Conservation (phyloP, 192 early-diverging fungal genomes). For the Backusella tuberculispora region DNA sequence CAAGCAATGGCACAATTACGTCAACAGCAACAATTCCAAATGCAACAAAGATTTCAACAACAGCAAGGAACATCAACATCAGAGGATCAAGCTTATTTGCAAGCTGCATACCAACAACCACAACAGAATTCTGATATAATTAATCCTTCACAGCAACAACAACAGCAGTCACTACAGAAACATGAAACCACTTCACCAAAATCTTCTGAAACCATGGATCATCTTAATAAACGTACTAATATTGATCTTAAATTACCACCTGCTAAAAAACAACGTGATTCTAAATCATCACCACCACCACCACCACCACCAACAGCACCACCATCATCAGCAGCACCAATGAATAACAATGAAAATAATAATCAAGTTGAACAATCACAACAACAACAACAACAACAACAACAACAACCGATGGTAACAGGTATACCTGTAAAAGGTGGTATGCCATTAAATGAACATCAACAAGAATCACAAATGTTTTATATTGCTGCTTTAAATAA, state of each 20-base stretch:
- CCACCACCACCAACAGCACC: not conserved
- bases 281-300: constrained; percentile 1
- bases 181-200: not conserved
- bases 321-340: not conserved
- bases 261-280: constrained; percentile 29
- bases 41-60: not conserved
- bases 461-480: constrained; percentile 27
- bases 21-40: constrained; percentile 1
- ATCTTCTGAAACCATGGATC: not conserved
- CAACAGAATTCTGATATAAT: not conserved
- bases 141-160: constrained; percentile 1
- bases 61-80: not conserved
- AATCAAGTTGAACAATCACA: not conserved
- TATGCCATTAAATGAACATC: constrained; percentile 14
- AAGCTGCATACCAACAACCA: constrained; percentile 4
- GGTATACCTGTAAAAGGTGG: constrained; percentile 20
- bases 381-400: not conserved
- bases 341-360: not conserved
- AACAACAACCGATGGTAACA: not conserved
- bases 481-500: constrained; percentile 32
- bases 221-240: constrained; percentile 31
- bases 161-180: not conserved
- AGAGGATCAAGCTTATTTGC: not conserved
- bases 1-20: not conserved
- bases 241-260: constrained; percentile 40